Percentiles rank a stretch among this genome's conserved stretches.
These are phyloP conservation scores for Stachybotrys chlorohalonatus DNA, from an alignment of 2,329 filamentous ascomycete species.

Conservation along the genomic window DNA sequence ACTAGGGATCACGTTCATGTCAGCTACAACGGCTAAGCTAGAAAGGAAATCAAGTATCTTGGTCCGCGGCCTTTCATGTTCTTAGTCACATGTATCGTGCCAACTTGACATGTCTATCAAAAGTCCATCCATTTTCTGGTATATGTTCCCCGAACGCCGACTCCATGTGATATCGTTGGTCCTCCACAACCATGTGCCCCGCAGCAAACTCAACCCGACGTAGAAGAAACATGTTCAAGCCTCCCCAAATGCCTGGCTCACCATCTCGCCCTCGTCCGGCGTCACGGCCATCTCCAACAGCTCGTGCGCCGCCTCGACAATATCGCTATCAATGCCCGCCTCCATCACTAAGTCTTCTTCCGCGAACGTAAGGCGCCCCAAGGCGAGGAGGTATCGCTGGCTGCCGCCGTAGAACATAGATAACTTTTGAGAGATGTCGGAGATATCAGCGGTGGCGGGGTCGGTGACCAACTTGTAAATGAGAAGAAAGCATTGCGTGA, in stretches of 20 bases:
- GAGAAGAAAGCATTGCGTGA: slow-evolving; percentile 38
- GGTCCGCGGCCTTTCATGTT: background rate
- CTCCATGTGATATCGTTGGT: background rate
- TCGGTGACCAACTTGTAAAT: slow-evolving; percentile 45
- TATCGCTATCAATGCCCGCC: slow-evolving; percentile 64
- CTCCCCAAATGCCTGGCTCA: slow-evolving; percentile 31
- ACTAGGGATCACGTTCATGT: slow-evolving; percentile 17
- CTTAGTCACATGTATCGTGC: background rate
- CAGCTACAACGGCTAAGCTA: slow-evolving; percentile 12
- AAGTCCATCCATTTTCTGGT: background rate
- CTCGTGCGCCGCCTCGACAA: slow-evolving; percentile 71
- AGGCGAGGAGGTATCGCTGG: slow-evolving; percentile 72
- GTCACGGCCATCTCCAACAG: slow-evolving; percentile 74
- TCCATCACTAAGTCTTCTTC: slow-evolving; percentile 73
- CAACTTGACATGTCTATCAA: background rate
- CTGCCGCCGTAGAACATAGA: slow-evolving; percentile 59
- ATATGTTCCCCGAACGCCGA: background rate
- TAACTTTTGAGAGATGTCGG: slow-evolving; percentile 64
- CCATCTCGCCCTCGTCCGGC: slow-evolving; percentile 52
- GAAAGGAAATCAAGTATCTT: background rate
- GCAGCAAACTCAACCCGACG: too few relatives aligned
- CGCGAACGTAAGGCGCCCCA: slow-evolving; percentile 79
- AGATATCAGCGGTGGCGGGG: slow-evolving; percentile 31
- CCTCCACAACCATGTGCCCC: too few relatives aligned
- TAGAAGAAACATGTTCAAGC: background rate